Conservation (phyloP, 305 asterid genomes). For the Plantago coronopus region DNA sequence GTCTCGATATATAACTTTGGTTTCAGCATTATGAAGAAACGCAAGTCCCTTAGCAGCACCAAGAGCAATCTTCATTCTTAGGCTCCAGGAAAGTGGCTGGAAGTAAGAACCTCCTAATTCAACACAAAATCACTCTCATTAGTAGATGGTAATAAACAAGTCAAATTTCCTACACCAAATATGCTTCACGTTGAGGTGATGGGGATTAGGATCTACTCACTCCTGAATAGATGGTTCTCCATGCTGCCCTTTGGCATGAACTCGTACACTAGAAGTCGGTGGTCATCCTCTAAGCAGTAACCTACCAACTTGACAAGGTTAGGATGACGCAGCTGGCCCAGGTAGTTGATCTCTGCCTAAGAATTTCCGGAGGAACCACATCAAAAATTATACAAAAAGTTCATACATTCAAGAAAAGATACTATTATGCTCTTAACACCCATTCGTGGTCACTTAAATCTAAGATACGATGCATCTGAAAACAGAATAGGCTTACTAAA, state of each 20-base stretch:
- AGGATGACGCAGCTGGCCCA: conserved; percentile 77
- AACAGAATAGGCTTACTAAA: not conserved
- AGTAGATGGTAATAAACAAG: conserved; percentile 2
- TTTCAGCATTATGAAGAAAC: conserved; percentile 75
- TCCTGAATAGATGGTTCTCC: conserved; percentile 92
- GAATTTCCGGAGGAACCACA: conserved; percentile 14
- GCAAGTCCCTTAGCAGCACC: conserved; percentile 95
- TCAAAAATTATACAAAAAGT: conserved; percentile 1
- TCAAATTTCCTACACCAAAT: not conserved
- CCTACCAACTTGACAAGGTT: conserved; percentile 85
- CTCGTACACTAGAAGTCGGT: conserved; percentile 80
- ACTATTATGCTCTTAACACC: not conserved
- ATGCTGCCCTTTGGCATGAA: conserved; percentile 96
- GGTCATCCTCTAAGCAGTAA: conserved; percentile 88
- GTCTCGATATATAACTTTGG: conserved; percentile 81
- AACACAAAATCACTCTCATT: conserved; percentile 15
- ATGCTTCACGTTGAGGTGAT: not conserved
- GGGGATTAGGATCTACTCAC: conserved; percentile 42
- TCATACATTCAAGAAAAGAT: conserved; percentile 9
- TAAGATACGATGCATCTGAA: not conserved
- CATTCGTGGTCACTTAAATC: not conserved
- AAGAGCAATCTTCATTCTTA: conserved; percentile 69
- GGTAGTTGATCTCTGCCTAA: conserved; percentile 90
- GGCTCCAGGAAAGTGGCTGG: conserved; percentile 86
- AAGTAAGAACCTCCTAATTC: conserved; percentile 67